A percentile compares a stretch with the other conserved stretches of the same genome.
These are phyloP conservation scores for Anthracocystis walkeri DNA, from an alignment of 1,284 basidiomycete species.

Conservation along the genomic window DNA sequence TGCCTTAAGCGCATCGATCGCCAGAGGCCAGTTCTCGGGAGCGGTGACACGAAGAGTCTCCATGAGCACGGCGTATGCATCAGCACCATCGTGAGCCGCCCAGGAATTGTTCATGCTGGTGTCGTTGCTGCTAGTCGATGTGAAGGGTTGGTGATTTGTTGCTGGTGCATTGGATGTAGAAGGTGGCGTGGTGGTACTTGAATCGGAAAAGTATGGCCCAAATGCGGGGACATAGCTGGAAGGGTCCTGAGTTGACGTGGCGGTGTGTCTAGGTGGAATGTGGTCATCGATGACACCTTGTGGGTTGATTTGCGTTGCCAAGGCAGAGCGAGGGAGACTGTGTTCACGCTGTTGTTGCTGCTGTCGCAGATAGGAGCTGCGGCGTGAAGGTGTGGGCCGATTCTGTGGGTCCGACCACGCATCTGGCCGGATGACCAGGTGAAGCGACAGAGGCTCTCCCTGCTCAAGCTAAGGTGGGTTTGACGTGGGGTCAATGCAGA, in stretches of 20 bases:
- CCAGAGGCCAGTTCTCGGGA: conserved; percentile 44
- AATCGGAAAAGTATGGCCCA: conserved; percentile 35
- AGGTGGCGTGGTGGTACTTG: neutral
- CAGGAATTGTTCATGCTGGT: conserved; percentile 4
- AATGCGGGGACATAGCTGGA: conserved; percentile 12
- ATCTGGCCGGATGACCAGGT: conserved; percentile 64
- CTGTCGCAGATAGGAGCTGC: conserved; percentile 46
- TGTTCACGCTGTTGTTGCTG: conserved; percentile 22
- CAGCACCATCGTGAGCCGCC: conserved; percentile 4
- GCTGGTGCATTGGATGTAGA: neutral
- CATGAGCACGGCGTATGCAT: conserved; percentile 27
- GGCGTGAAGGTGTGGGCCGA: conserved; percentile 44
- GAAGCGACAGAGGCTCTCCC: conserved; percentile 50
- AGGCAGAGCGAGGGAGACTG: conserved; percentile 21
- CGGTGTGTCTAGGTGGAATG: conserved; percentile 1
- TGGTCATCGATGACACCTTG: conserved; percentile 10
- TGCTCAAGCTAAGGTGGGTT: conserved; percentile 30
- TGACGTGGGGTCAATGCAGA: neutral
- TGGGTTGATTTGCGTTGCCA: conserved; percentile 12
- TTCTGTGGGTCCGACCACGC: conserved; percentile 61
- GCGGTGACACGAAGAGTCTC: conserved; percentile 39
- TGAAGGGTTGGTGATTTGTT: neutral
- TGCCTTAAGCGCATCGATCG: conserved; percentile 31
- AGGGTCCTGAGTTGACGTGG: conserved; percentile 15
- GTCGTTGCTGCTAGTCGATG: neutral